Conservation (phyloP, 768 basidiomycete genomes). For the Rubroboletus pulcherrimus region DNA sequence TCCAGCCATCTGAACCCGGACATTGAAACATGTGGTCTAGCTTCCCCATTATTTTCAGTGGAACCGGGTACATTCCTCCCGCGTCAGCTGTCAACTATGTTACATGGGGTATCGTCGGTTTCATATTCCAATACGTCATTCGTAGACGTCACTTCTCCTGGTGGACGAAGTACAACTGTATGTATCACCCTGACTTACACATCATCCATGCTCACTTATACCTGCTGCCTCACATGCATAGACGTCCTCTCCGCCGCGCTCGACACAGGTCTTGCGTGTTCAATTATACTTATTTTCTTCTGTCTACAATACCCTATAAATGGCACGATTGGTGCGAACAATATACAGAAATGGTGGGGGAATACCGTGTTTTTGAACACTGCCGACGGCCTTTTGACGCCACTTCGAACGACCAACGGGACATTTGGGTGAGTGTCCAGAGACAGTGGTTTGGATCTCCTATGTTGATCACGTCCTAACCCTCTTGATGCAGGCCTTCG, state of each 20-base stretch:
- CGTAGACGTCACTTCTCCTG: conserved; percentile 62
- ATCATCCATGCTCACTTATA: not conserved
- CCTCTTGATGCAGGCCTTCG: conserved; percentile 6
- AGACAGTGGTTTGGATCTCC: not conserved
- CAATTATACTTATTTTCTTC: conserved; percentile 56
- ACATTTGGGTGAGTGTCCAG: conserved; percentile 29
- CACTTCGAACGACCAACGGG: conserved; percentile 10
- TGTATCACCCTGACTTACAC: conserved; percentile 11
- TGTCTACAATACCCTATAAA: conserved; percentile 59
- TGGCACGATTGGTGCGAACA: conserved; percentile 54
- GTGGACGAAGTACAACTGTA: conserved; percentile 57
- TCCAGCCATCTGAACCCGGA: not conserved
- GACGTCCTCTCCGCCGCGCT: conserved; percentile 69
- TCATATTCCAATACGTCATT: conserved; percentile 62
- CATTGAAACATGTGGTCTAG: conserved; percentile 24
- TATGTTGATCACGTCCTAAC: not conserved
- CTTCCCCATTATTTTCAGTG: conserved; percentile 51
- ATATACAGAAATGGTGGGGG: conserved; percentile 67
- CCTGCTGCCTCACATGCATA: conserved; percentile 3
- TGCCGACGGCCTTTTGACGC: conserved; percentile 23
- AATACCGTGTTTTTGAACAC: conserved; percentile 42
- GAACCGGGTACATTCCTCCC: conserved; percentile 60
- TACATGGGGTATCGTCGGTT: conserved; percentile 63
- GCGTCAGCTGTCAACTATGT: conserved; percentile 64
- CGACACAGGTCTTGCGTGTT: conserved; percentile 64